phyloP scores from a whole-genome alignment of 768 basidiomycete genomes.

The Clitopilus hobsonii region DNA sequence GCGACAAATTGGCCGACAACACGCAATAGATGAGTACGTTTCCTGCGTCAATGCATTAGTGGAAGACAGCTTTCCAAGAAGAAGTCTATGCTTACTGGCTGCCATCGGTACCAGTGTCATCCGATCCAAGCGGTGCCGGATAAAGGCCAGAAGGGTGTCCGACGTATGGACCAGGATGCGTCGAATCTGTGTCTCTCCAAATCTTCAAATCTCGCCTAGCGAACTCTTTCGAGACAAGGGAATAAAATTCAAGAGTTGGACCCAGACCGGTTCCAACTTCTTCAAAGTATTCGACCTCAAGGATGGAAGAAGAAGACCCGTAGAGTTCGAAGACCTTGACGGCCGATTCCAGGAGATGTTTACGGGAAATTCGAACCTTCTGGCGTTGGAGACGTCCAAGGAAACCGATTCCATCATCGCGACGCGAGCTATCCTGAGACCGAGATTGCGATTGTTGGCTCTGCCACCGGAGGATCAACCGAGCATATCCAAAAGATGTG shows the following conservation, averaged over 20 bases:
- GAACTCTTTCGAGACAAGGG: conserved; percentile 94
- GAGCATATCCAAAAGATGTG: conserved; percentile 95
- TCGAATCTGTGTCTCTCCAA: conserved; percentile 83
- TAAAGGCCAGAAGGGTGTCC: conserved; percentile 83
- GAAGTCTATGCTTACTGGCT: conserved; percentile 53
- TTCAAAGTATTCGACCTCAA: conserved; percentile 98
- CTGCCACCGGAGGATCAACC: conserved; percentile 93
- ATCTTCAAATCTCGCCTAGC: conserved; percentile 82
- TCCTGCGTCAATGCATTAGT: conserved; percentile 37
- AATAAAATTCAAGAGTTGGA: conserved; percentile 97
- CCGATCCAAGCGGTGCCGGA: conserved; percentile 74
- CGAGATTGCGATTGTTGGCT: conserved; percentile 78
- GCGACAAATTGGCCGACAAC: conserved; percentile 96
- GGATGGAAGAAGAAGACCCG: conserved; percentile 86
- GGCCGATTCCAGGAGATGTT: conserved; percentile 92
- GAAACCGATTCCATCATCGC: conserved; percentile 90
- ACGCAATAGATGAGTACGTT: conserved; percentile 80
- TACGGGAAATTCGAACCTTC: conserved; percentile 94
- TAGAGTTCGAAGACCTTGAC: conserved; percentile 97
- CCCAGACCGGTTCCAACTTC: conserved; percentile 98
- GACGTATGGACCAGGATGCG: conserved; percentile 64
- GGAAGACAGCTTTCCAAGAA: not conserved
- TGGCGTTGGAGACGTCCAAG: conserved; percentile 90
- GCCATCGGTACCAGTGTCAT: conserved; percentile 67
- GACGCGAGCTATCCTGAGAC: conserved; percentile 70